phyloP scores from a whole-genome alignment of 2,329 filamentous ascomycete genomes.

The Paecilomyces dactylethromorphus region DNA sequence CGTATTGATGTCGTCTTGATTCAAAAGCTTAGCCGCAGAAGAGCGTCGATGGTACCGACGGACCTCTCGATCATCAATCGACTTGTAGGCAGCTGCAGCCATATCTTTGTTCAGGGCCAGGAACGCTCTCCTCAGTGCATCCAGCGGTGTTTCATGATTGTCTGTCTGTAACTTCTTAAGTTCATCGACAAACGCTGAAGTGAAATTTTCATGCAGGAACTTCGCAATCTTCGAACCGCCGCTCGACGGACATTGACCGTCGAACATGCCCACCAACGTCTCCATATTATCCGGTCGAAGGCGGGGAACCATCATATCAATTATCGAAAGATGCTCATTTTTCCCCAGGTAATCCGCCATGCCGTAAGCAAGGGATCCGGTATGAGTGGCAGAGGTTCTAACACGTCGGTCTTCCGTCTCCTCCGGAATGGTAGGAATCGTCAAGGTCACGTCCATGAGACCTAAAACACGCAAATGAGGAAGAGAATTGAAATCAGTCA shows the following conservation, averaged over 20 bases:
- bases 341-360: slow-evolving; percentile 94
- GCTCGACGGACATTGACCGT: slow-evolving; percentile 80
- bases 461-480: slow-evolving; percentile 80
- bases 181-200: slow-evolving; percentile 74
- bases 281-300: slow-evolving; percentile 88
- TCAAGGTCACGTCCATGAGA: slow-evolving; percentile 96
- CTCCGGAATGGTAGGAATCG: slow-evolving; percentile 86
- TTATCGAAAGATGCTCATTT: slow-evolving; percentile 89
- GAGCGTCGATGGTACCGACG: slow-evolving; percentile 61
- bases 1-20: slow-evolving; percentile 80
- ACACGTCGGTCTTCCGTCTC: slow-evolving; percentile 93
- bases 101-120: slow-evolving; percentile 89
- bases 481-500: slow-evolving; percentile 87
- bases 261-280: slow-evolving; percentile 88
- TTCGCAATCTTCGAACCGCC: slow-evolving; percentile 95
- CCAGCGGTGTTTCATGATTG: slow-evolving; percentile 66
- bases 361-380: slow-evolving; percentile 85
- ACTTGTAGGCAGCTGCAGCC: slow-evolving; percentile 73
- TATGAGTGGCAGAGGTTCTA: slow-evolving; percentile 89
- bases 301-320: slow-evolving; percentile 89
- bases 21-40: slow-evolving; percentile 67
- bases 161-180: slow-evolving; percentile 64
- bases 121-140: slow-evolving; percentile 82
- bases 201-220: slow-evolving; percentile 93
- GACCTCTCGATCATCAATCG: slow-evolving; percentile 65